Evolutionary conservation across 805 yeast species (phyloP).

Genomic region (Hanseniaspora taiwanica): DNA sequence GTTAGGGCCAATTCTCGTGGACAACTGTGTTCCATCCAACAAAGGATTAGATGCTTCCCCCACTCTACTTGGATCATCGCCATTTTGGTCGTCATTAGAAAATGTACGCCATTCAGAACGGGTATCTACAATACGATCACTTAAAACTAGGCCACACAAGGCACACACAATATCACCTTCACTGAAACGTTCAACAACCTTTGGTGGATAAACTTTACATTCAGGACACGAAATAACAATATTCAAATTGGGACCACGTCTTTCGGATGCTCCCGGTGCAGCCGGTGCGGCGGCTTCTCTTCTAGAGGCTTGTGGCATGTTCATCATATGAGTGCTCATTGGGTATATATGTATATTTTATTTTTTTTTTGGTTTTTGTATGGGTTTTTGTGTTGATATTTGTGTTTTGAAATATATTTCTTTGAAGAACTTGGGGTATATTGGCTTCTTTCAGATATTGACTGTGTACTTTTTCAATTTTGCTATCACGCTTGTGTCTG

Average conservation of each 20-base stretch:
- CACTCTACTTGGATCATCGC: constrained; percentile 98
- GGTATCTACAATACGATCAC: constrained; percentile 86
- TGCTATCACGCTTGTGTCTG: too few relatives aligned
- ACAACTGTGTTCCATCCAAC: constrained; percentile 79
- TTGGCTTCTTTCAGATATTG: too few relatives aligned
- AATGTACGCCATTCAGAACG: constrained; percentile 98
- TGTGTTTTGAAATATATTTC: background rate
- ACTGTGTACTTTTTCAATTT: too few relatives aligned
- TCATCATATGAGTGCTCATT: constrained; percentile 1
- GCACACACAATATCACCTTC: constrained; percentile 99
- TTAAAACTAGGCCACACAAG: constrained; percentile 84
- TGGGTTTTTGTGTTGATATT: background rate
- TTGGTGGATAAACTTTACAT: constrained; percentile 92
- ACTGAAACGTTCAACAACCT: constrained; percentile 83
- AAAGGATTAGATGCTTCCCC: constrained; percentile 94
- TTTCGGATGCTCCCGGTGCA: constrained; percentile 7
- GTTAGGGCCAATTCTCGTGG: constrained; percentile 72
- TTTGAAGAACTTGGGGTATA: too few relatives aligned
- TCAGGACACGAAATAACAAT: constrained; percentile 90
- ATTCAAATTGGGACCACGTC: constrained; percentile 67
- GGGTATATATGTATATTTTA: background rate
- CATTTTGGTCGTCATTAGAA: constrained; percentile 93
- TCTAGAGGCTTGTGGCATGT: background rate
- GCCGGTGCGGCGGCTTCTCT: background rate
- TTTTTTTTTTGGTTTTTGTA: background rate